Conservation (phyloP, 441 rosid species). For the Biscutella laevigata region DNA sequence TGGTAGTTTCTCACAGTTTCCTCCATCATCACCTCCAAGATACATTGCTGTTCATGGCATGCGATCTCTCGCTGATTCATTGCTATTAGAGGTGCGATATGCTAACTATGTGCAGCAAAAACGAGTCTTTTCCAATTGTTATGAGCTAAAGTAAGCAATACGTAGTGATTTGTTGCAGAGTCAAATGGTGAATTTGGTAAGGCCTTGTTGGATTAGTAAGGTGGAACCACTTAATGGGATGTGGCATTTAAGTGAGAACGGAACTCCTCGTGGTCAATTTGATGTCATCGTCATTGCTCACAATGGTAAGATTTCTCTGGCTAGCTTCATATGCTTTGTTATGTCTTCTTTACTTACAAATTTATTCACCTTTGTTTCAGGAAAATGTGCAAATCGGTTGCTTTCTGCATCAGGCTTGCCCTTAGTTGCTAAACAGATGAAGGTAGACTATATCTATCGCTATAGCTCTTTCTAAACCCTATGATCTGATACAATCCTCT, state of each 20-base stretch:
- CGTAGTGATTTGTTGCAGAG: constrained; percentile 34
- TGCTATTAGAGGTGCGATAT: constrained; percentile 48
- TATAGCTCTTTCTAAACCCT: neutral
- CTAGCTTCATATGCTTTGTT: constrained; percentile 8
- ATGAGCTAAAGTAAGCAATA: neutral
- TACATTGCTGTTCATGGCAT: constrained; percentile 71
- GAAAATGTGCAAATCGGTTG: constrained; percentile 92
- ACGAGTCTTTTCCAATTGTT: neutral
- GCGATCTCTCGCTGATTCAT: constrained; percentile 74
- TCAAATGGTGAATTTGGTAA: constrained; percentile 50
- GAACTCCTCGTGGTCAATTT: constrained; percentile 62
- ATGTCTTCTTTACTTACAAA: neutral
- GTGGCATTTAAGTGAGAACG: constrained; percentile 92
- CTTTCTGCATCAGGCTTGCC: constrained; percentile 89
- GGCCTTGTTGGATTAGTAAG: constrained; percentile 93
- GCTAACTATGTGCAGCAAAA: neutral
- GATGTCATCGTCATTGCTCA: constrained; percentile 87
- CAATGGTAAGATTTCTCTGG: constrained; percentile 45
- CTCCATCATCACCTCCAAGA: constrained; percentile 45
- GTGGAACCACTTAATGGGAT: constrained; percentile 70
- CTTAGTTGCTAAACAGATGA: constrained; percentile 78
- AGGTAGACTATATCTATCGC: constrained; percentile 34
- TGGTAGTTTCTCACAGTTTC: constrained; percentile 49
- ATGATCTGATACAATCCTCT: neutral
- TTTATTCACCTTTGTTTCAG: constrained; percentile 34